phyloP scores from a whole-genome alignment of 805 yeast species.

The Saccharomycopsis sp. region DNA sequence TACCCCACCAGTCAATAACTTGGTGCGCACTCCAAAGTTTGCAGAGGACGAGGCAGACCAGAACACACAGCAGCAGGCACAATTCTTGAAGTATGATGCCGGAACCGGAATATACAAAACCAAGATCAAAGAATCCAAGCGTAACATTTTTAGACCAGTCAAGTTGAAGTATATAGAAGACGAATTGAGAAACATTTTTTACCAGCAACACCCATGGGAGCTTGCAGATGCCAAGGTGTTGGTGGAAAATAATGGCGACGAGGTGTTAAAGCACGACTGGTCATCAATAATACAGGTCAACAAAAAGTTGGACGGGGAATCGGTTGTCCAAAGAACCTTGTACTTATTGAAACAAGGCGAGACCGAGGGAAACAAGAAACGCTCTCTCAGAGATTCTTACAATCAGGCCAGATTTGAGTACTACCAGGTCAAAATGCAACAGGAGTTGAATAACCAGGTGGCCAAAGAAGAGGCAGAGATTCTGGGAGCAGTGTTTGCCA shows the following conservation, averaged over 20 bases:
- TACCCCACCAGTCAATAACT: slow-evolving; percentile 69
- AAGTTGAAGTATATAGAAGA: slow-evolving; percentile 65
- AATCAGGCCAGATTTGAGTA: slow-evolving; percentile 84
- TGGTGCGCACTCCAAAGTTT: slow-evolving; percentile 29
- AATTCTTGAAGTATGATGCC: slow-evolving; percentile 5
- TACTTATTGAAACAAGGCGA: slow-evolving; percentile 40
- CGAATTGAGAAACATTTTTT: slow-evolving; percentile 72
- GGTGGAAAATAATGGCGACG: slow-evolving; percentile 67
- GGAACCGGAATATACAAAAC: slow-evolving; percentile 35
- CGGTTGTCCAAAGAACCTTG: slow-evolving; percentile 69
- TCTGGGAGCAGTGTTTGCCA: slow-evolving; percentile 73
- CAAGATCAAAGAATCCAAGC: slow-evolving; percentile 33
- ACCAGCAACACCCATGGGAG: slow-evolving; percentile 97
- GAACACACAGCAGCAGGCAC: slow-evolving; percentile 15
- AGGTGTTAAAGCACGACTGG: slow-evolving; percentile 61
- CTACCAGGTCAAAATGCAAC: slow-evolving; percentile 76
- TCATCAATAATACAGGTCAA: slow-evolving; percentile 61
- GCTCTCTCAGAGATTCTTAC: slow-evolving; percentile 57
- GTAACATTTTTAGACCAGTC: slow-evolving; percentile 44
- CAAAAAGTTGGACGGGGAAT: slow-evolving; percentile 83
- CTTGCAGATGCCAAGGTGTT: slow-evolving; percentile 80
- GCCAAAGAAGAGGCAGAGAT: slow-evolving; percentile 77
- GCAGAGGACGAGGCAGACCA: slow-evolving; percentile 25
- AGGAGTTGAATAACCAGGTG: slow-evolving; percentile 66
- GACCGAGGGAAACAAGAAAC: slow-evolving; percentile 20